These are phyloP conservation scores for Berkeleyomyces rouxiae DNA, from an alignment of 2,329 filamentous ascomycete genomes.

Conservation along the genomic window DNA sequence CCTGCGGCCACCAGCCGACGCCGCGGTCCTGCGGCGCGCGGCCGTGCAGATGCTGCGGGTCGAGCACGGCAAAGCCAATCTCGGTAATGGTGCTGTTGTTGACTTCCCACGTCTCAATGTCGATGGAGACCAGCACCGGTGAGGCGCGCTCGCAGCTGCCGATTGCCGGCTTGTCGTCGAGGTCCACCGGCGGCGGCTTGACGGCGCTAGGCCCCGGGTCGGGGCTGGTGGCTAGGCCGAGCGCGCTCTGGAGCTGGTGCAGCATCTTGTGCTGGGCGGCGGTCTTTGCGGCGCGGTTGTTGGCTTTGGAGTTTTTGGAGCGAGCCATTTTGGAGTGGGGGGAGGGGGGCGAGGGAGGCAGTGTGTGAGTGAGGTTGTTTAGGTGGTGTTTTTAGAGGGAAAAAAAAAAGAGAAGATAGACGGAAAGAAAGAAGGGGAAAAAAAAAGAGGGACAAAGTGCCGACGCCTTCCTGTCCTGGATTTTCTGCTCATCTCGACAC, in stretches of 20 bases:
- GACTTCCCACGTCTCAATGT: conserved; percentile 67
- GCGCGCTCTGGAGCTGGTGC: conserved; percentile 21
- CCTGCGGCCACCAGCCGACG: conserved; percentile 47
- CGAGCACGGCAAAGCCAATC: conserved; percentile 66
- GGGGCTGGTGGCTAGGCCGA: neutral
- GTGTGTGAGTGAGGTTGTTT: too few species aligned
- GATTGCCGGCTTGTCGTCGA: neutral
- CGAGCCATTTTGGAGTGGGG: neutral
- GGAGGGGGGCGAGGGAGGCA: neutral
- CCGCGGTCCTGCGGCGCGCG: conserved; percentile 45
- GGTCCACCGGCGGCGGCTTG: too few species aligned
- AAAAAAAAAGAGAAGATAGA: too few species aligned
- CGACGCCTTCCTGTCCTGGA: too few species aligned
- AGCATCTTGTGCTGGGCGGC: conserved; percentile 25
- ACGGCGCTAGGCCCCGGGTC: neutral
- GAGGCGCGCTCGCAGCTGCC: neutral
- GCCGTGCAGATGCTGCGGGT: conserved; percentile 41
- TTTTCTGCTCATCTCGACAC: too few species aligned
- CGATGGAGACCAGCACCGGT: conserved; percentile 56
- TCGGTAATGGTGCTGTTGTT: conserved; percentile 57
- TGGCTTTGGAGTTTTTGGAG: neutral
- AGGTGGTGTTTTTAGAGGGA: too few species aligned
- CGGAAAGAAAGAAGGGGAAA: too few species aligned
- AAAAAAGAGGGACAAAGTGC: too few species aligned
- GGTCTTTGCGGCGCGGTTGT: neutral